Conservation (phyloP, 192 early-diverging fungal genomes). For the Coemansia nantahalensis region DNA sequence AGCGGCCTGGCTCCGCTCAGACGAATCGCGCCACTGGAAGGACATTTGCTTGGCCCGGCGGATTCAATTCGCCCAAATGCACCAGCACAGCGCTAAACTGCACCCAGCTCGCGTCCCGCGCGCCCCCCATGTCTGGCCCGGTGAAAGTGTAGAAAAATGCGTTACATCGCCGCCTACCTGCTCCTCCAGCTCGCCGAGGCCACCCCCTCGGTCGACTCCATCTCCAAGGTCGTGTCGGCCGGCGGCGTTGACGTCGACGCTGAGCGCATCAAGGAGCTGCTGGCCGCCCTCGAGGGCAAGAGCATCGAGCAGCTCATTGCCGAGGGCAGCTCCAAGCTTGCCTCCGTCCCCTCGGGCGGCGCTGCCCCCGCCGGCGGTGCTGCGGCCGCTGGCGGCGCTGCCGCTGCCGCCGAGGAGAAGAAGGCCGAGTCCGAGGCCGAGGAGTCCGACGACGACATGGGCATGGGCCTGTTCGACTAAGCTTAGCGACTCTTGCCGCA, state of each 20-base stretch:
- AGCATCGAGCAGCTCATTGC: conserved; percentile 87
- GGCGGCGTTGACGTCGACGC: conserved; percentile 92
- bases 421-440: conserved; percentile 69
- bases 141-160: conserved; percentile 72
- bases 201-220: conserved; percentile 70
- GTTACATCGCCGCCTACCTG: conserved; percentile 98
- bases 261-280: conserved; percentile 73
- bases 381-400: conserved; percentile 65
- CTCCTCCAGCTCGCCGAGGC: conserved; percentile 81
- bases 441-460: conserved; percentile 95
- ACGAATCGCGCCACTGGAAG: no score
- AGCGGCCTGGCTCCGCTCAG: no score
- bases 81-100: no score
- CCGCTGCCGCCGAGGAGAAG: conserved; percentile 60
- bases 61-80: no score
- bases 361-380: conserved; percentile 64
- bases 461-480: conserved; percentile 98
- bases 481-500: background rate
- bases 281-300: conserved; percentile 86
- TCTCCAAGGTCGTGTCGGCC: conserved; percentile 80
- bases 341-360: conserved; percentile 92
- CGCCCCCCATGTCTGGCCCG: no score
- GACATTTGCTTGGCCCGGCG: no score
- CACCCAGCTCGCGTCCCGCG: no score
- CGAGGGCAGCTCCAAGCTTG: conserved; percentile 88